Base-by-base conservation (phyloP, 1,139 yeast genomes). In the Yamadazyma songkhlaensis region DNA sequence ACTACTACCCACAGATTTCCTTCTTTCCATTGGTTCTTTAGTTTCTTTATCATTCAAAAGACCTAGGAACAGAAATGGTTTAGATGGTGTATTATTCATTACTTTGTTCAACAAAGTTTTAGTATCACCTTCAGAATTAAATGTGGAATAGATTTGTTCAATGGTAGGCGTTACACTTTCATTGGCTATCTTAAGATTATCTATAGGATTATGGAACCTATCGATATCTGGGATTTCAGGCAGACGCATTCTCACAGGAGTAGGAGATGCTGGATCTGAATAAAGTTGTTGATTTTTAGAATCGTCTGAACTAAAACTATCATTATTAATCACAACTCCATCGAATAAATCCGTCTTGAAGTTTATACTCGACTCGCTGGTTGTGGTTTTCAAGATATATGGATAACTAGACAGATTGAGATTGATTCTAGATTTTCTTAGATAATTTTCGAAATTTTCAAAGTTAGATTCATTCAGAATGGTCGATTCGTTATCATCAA, bases 181-280 rank as follows among this genome's bases (percentile, higher is more conserved):
- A n/a, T 52, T 50, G 2, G 59, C 40, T 9, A 52, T 37, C 23
- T 55, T 55, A 26, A 66, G 51, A 29, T 51, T 59, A 15, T 57
- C 60, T 9, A 62, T 60, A 0, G 76, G 76, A 44, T 70, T 70
- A 43, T 69, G 74, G 46, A 67, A 69, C 37, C 59, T 50, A 20
- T 33, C 31, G 10, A 27, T 7, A 12, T 11, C 22, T 4, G 14
- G 25, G 27, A 10, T 11, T 11, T 27, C 20, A 4, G 30, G 30
- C 6, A 6, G 6, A 4, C 20, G 20, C 30, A 27, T 4, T 6
- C 11, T 17, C 11, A 8, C 11, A 3, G 25, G 24, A 15, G 35
- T 20, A 12, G 21, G 14, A 5, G 29, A 25, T 17, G 8, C 11
- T 15, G 31, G 29, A 8, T 30, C 25, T 4, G 29, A 25, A 6